phyloP scores from a whole-genome alignment of 352 stramenopile species.

The Phytophthora melonis region DNA sequence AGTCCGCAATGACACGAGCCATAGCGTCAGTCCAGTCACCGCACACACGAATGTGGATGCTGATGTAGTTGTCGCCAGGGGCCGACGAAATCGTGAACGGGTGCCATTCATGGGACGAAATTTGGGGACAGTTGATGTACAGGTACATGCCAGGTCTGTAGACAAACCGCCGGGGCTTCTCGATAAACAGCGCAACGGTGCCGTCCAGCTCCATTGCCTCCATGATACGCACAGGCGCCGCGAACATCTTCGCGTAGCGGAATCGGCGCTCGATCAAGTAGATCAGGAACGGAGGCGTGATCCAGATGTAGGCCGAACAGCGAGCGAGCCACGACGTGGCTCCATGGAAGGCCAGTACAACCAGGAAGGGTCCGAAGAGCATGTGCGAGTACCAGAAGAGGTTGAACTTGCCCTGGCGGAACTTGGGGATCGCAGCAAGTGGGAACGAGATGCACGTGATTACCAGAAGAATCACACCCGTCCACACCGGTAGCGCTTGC shows the following conservation, averaged over 20 bases:
- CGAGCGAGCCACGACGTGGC: slow-evolving; percentile 60
- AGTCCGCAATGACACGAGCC: slow-evolving; percentile 60
- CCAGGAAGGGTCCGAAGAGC: slow-evolving; percentile 69
- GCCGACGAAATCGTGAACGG: slow-evolving; percentile 92
- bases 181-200: slow-evolving; percentile 68
- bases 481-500: slow-evolving; percentile 63
- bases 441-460: slow-evolving; percentile 73
- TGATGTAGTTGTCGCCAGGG: slow-evolving; percentile 78
- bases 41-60: slow-evolving; percentile 71
- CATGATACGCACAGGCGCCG: slow-evolving; percentile 58
- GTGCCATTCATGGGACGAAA: slow-evolving; percentile 88
- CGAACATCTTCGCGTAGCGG: slow-evolving; percentile 71
- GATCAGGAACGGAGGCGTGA: slow-evolving; percentile 60
- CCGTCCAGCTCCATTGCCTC: slow-evolving; percentile 58
- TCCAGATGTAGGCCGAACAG: slow-evolving; percentile 63
- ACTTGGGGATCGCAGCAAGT: slow-evolving; percentile 66
- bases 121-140: slow-evolving; percentile 81
- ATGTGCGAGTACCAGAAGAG: slow-evolving; percentile 83
- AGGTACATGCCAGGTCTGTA: slow-evolving; percentile 84
- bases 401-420: slow-evolving; percentile 73
- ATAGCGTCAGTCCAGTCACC: slow-evolving; percentile 77
- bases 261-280: slow-evolving; percentile 73
- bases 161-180: slow-evolving; percentile 65
- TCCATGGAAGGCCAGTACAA: slow-evolving; percentile 72
- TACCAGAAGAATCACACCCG: slow-evolving; percentile 62